Conservation (phyloP, 495 filamentous ascomycete species). For the Talaromyces wortmannii region DNA sequence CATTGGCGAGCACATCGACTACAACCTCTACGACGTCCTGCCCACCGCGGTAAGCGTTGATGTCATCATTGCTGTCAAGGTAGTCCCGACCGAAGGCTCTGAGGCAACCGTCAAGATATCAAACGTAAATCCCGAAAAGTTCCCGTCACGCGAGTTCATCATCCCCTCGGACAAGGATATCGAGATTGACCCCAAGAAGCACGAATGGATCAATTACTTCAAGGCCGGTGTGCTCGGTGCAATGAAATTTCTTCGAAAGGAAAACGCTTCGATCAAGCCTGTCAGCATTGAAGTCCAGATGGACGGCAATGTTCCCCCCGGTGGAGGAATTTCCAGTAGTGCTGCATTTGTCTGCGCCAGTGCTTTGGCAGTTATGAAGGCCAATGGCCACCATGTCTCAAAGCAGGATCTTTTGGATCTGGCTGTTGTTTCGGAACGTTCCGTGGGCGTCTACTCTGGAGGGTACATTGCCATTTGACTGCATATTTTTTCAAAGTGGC, state of each 20-base stretch:
- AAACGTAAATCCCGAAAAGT: constrained; percentile 73
- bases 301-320: constrained; percentile 86
- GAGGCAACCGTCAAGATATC: constrained; percentile 56
- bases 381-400: constrained; percentile 78
- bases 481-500: background rate
- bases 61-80: constrained; percentile 78
- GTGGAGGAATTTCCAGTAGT: constrained; percentile 87
- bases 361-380: constrained; percentile 79
- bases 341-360: constrained; percentile 91
- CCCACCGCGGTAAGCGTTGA: constrained; percentile 94
- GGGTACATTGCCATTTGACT: constrained; percentile 48
- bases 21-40: constrained; percentile 90
- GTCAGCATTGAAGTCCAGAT: constrained; percentile 82
- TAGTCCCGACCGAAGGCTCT: constrained; percentile 30
- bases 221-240: constrained; percentile 83
- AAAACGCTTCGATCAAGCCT: constrained; percentile 33
- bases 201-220: constrained; percentile 99
- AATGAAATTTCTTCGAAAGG: constrained; percentile 61
- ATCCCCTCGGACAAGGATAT: constrained; percentile 60
- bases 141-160: constrained; percentile 67
- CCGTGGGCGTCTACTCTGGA: constrained; percentile 93
- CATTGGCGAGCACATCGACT: constrained; percentile 99
- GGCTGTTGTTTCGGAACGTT: constrained; percentile 87
- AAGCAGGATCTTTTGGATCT: constrained; percentile 87
- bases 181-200: constrained; percentile 73